Percentiles rank a stretch among this genome's conserved stretches.
These are phyloP conservation scores for Cyclotella sp. DNA, from an alignment of 108 stramenopile genomes.

Conservation along the genomic window DNA sequence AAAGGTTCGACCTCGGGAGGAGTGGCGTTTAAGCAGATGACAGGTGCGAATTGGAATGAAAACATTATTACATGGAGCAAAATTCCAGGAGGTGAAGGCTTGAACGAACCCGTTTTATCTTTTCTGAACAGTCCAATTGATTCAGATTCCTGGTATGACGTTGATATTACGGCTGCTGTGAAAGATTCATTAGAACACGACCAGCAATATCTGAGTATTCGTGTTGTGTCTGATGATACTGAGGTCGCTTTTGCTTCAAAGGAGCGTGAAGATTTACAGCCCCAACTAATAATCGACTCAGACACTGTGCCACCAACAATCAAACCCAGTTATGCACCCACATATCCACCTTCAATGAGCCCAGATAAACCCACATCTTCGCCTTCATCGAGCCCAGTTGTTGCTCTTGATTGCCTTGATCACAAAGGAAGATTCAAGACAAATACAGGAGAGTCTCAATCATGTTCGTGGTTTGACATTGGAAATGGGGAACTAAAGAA, in stretches of 20 bases:
- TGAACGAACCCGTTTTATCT: slow-evolving; percentile 33
- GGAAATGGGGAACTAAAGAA: slow-evolving; percentile 37
- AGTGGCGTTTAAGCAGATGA: slow-evolving; percentile 41
- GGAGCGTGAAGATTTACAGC: slow-evolving; percentile 30
- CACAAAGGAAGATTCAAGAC: slow-evolving; percentile 25
- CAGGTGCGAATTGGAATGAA: slow-evolving; percentile 35
- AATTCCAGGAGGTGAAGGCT: slow-evolving; percentile 43
- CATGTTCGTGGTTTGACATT: slow-evolving; percentile 47
- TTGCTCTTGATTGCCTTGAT: slow-evolving; percentile 40
- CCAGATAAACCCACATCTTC: slow-evolving; percentile 7
- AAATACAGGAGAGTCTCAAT: slow-evolving; percentile 33
- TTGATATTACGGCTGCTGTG: slow-evolving; percentile 44
- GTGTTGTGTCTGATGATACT: slow-evolving; percentile 32
- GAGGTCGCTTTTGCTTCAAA: slow-evolving; percentile 45
- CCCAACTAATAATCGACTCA: slow-evolving; percentile 43
- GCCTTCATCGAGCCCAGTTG: background rate
- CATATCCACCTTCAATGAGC: slow-evolving; percentile 10
- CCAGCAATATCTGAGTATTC: slow-evolving; percentile 32
- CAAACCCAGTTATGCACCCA: slow-evolving; percentile 19
- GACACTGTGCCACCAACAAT: slow-evolving; percentile 23
- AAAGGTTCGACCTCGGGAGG: slow-evolving; percentile 34
- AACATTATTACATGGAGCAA: slow-evolving; percentile 37
- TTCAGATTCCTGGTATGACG: slow-evolving; percentile 43
- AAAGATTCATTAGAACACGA: slow-evolving; percentile 35
- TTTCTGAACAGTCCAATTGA: slow-evolving; percentile 27